Evolutionary conservation across 139 green algal species (phyloP), one percentile per base, ranked within the genome.

Genomic region (Chlorella sp.): DNA sequence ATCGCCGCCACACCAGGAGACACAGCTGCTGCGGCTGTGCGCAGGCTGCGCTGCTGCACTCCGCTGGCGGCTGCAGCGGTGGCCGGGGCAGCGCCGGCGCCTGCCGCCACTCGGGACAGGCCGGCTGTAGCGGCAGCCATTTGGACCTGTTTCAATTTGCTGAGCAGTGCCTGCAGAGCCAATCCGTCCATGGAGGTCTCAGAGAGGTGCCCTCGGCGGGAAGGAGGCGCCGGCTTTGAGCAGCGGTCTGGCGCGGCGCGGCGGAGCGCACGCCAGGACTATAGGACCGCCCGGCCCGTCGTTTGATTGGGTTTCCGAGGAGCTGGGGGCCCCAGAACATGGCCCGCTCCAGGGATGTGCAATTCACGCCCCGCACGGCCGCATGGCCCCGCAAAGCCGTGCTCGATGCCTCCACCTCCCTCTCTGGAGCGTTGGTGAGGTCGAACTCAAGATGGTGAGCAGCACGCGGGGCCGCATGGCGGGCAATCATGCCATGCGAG

Each of bases 121-220:
- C 82, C 37, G n/a, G 82, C 80, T 34, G 42, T 42, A 28, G 80
- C 48, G 28, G 80, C 82, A 21, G 82, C 37, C 82, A 86, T 86
- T 3, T 37, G 40, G 66, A 82, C 16, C n/a, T 88, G 68, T 32
- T 82, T 71, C 5, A 89, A 18, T 26, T 89, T 89, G 36, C 34
- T n/a, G 26, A 89, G 53, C 19, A 89, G 53, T 9, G 75, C 37
- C 48, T 89, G 73, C 21, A 89, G 75, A 14, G 76, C 32, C 28
- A 89, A 26, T 32, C 61, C 37, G 64, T 88, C 83, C 83, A 88
- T 88, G 26, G 28, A 61, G 40, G 48, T 9, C 48, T 57, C 7
- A 57, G 9, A 57, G 48, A 57, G 48, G 48, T 57, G 48, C 48
- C 48, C 48, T 57, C 48, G 48, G 48, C 48, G 48, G 48, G 48